phyloP scores from a whole-genome alignment of 208 protist species.

The Porcisia deanei region DNA sequence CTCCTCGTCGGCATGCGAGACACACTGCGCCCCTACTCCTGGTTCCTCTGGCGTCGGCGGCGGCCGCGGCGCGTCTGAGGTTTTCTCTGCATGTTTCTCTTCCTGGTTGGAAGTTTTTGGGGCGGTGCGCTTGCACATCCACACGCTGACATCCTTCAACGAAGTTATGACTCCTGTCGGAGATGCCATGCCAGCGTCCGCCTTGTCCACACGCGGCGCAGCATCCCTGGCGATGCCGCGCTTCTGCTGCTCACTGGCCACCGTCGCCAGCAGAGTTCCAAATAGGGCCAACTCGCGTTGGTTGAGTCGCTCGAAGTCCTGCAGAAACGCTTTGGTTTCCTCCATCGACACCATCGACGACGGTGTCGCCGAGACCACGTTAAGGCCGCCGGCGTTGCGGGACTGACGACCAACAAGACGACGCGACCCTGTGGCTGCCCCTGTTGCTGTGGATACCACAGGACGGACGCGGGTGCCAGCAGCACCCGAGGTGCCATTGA shows the following conservation, averaged over 20 bases:
- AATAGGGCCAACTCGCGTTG: slow-evolving; percentile 28
- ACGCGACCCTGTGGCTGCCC: background rate
- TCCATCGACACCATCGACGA: slow-evolving; percentile 33
- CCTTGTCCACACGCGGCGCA: background rate
- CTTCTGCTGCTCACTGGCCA: slow-evolving; percentile 20
- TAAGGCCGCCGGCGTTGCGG: background rate
- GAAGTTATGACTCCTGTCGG: slow-evolving; percentile 7
- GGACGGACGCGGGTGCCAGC: background rate
- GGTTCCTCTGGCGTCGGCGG: background rate
- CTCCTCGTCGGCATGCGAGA: slow-evolving; percentile 4
- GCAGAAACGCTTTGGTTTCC: slow-evolving; percentile 23
- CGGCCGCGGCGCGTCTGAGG: background rate
- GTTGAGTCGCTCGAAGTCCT: slow-evolving; percentile 31
- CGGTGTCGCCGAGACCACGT: slow-evolving; percentile 13
- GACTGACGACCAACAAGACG: background rate
- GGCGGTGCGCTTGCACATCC: slow-evolving; percentile 19
- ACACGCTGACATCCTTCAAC: slow-evolving; percentile 20
- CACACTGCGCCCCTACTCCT: background rate
- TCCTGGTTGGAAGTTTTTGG: background rate
- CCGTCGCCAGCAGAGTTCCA: slow-evolving; percentile 24
- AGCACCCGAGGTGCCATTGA: background rate
- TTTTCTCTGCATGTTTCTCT: background rate
- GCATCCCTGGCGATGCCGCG: background rate
- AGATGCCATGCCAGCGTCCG: background rate
- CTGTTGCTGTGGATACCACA: background rate